Conservation (phyloP, 768 basidiomycete genomes). For the Podaxis rugospora region DNA sequence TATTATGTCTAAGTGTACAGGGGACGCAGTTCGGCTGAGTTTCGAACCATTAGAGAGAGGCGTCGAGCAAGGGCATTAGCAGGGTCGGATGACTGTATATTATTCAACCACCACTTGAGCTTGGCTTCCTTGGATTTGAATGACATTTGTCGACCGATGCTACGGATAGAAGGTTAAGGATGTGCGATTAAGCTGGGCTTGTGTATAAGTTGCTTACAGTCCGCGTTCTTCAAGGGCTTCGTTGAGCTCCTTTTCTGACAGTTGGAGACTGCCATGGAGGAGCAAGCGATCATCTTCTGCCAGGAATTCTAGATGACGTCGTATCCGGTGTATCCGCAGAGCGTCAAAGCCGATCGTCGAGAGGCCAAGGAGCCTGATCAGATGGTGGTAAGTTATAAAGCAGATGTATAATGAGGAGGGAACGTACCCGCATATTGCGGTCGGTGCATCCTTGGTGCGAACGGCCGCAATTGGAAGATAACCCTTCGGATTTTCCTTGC, state of each 20-base stretch:
- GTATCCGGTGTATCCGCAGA: constrained; percentile 40
- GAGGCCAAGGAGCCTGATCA: constrained; percentile 32
- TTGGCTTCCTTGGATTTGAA: constrained; percentile 43
- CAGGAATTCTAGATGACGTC: constrained; percentile 40
- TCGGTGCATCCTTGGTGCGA: constrained; percentile 25
- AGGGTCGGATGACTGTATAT: constrained; percentile 30
- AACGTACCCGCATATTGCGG: constrained; percentile 58
- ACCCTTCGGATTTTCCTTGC: constrained; percentile 27
- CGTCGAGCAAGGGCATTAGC: constrained; percentile 43
- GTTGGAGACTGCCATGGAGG: constrained; percentile 37
- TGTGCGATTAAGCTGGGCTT: not conserved
- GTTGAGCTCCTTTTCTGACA: constrained; percentile 53
- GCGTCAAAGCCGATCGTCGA: constrained; percentile 39
- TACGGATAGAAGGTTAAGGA: constrained; percentile 12
- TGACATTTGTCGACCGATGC: constrained; percentile 33
- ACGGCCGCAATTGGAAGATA: constrained; percentile 29
- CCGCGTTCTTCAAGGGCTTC: constrained; percentile 75
- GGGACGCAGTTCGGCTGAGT: not conserved
- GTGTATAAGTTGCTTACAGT: constrained; percentile 44
- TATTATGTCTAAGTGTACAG: constrained; percentile 8
- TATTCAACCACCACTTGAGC: constrained; percentile 64
- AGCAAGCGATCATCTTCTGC: constrained; percentile 63
- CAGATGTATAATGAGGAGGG: not conserved
- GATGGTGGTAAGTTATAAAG: constrained; percentile 5
- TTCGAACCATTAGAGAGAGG: constrained; percentile 38